These are phyloP conservation scores for Phytophthora agathidicida DNA, from an alignment of 352 stramenopile genomes.

Conservation along the genomic window DNA sequence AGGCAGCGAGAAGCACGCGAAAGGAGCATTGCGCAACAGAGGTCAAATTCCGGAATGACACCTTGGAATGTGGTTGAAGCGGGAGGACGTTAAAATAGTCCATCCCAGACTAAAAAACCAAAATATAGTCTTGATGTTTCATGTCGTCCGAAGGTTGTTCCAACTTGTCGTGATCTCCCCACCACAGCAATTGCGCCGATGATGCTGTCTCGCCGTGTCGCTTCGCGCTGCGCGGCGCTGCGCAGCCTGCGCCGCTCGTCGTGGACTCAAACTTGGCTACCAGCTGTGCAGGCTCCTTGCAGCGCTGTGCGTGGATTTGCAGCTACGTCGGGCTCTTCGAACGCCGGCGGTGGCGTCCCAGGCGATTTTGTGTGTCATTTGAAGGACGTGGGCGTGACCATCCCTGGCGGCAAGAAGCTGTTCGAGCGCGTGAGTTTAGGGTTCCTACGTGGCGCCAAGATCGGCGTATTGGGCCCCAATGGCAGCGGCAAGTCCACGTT, in stretches of 20 bases:
- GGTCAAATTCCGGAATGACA: constrained; percentile 23
- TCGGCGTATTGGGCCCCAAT: constrained; percentile 96
- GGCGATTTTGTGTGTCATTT: constrained; percentile 88
- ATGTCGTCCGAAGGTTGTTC: neutral
- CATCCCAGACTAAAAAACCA: too few species aligned
- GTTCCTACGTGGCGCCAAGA: constrained; percentile 92
- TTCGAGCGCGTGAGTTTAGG: constrained; percentile 81
- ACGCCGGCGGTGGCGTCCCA: constrained; percentile 76
- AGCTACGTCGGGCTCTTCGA: constrained; percentile 45
- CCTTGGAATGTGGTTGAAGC: constrained; percentile 19
- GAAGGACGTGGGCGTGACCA: constrained; percentile 74
- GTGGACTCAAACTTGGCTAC: constrained; percentile 10
- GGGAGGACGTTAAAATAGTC: too few species aligned
- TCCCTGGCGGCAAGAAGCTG: constrained; percentile 84
- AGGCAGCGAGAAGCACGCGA: constrained; percentile 13
- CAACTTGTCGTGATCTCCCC: neutral
- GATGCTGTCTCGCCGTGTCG: constrained; percentile 23
- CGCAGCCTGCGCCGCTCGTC: constrained; percentile 3
- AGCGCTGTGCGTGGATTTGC: constrained; percentile 42
- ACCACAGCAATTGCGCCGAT: neutral
- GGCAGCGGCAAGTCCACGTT: constrained; percentile 96
- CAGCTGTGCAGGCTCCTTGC: constrained; percentile 5
- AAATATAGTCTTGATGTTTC: too few species aligned
- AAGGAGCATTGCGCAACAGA: constrained; percentile 16
- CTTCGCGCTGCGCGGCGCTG: constrained; percentile 10